Evolutionary conservation across 306 rosid genomes (phyloP), one percentile per base, ranked within the genome.

Genomic region (Psophocarpus tetragonolobus): DNA sequence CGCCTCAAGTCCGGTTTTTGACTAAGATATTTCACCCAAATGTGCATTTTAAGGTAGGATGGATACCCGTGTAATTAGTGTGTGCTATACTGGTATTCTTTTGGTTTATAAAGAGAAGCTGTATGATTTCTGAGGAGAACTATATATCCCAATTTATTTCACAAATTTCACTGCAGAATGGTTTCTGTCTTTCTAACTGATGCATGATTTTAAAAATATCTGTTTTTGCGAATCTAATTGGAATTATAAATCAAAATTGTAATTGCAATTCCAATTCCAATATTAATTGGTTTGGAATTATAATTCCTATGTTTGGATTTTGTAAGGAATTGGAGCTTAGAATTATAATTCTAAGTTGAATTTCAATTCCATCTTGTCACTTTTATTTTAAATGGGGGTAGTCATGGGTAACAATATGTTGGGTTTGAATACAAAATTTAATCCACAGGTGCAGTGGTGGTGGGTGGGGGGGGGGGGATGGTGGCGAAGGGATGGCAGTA

Each of bases 21-120:
- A 92, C 99, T 36, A 96, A 96, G 68, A 96, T 92, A 67, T 96
- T 96, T 85, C 99, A 96, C 84, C 99, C 99, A 15, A 96, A 96
- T 71, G 99, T 96, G 76, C 99, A 96, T 84, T 96, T 96, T 73
- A 96, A 91, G 99, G 98, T 96, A 81, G 27, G 78, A 60, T 29
- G 67, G 74, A 23, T 51, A 20, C 38, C 20, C 23, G 41, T 56
- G 50, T 38, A 42, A 72, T 11, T 12, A 44, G 30, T 44, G 18
- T 17, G 53, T 44, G 30, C 8, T 14, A 6, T 15, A 13, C 44
- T n/a, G 68, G 17, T 45, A 18, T 73, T 15, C n/a, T 75, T 75
- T 79, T 76, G 50, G 12, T 27, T 8, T 12, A n/a, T 53, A 56
- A 23, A 24, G 36, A 15, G 18, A 7, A 23, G 13, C 36, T 5